Percentiles rank a stretch among this genome's conserved stretches.
Evolutionary conservation across 1,284 basidiomycete genomes (phyloP).

Genomic region (Moesziomyces sp.): DNA sequence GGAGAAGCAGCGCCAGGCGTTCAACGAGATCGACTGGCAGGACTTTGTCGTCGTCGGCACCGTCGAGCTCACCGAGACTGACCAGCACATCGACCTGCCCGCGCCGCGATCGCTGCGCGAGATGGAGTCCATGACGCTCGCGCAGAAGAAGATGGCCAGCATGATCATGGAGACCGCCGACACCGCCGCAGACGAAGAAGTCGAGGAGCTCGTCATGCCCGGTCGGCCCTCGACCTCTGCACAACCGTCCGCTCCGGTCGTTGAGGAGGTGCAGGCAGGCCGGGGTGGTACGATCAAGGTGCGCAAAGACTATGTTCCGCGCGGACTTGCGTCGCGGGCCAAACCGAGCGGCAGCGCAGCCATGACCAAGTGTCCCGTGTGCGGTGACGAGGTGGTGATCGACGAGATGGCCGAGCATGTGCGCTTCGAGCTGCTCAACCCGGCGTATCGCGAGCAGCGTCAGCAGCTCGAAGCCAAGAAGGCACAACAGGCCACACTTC

Average conservation of each 20-base stretch:
- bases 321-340: constrained; percentile 44
- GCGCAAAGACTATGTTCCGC: constrained; percentile 91
- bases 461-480: constrained; percentile 59
- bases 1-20: constrained; percentile 71
- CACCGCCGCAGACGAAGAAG: constrained; percentile 74
- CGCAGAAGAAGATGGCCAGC: constrained; percentile 96
- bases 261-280: constrained; percentile 20
- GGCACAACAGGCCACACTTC: constrained; percentile 61
- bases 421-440: constrained; percentile 96
- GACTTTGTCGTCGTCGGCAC: constrained; percentile 99
- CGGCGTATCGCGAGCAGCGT: constrained; percentile 72
- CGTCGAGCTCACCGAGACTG: constrained; percentile 94
- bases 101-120: constrained; percentile 94
- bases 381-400: constrained; percentile 90
- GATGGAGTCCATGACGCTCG: constrained; percentile 93
- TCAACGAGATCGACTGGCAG: constrained; percentile 98
- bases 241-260: constrained; percentile 1
- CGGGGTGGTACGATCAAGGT: constrained; percentile 71
- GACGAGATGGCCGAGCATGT: constrained; percentile 97
- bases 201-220: constrained; percentile 70
- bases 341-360: constrained; percentile 15
- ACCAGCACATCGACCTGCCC: constrained; percentile 83
- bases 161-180: constrained; percentile 94
- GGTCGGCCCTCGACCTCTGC: constrained; percentile 15
- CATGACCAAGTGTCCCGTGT: constrained; percentile 85